phyloP scores from a whole-genome alignment of 2,329 filamentous ascomycete species.

The Aspergillus felis region DNA sequence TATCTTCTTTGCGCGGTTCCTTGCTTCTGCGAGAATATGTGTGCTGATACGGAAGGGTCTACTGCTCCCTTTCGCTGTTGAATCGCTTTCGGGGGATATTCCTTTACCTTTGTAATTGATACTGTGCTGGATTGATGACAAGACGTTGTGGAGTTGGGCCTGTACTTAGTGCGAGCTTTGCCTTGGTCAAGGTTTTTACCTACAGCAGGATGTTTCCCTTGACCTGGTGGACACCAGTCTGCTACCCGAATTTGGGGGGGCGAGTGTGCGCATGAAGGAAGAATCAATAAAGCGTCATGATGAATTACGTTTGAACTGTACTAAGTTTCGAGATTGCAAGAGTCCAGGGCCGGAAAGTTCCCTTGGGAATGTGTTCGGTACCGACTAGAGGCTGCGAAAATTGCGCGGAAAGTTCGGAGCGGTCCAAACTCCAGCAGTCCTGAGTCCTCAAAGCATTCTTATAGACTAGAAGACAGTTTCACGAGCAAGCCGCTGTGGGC shows the following conservation, averaged over 20 bases:
- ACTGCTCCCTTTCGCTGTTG: no score
- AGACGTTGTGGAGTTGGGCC: not conserved
- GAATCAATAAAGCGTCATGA: not conserved
- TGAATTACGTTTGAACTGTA: no score
- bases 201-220: constrained; percentile 13
- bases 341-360: no score
- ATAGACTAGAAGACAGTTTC: no score
- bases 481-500: no score
- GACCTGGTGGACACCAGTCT: constrained; percentile 1
- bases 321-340: not conserved
- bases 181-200: constrained; percentile 19
- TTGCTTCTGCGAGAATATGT: not conserved
- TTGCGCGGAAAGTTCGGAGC: no score
- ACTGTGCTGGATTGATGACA: not conserved
- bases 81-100: not conserved
- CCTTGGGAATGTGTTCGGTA: not conserved
- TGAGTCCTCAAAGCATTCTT: no score
- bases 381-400: not conserved
- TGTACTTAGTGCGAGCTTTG: not conserved
- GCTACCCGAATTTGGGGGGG: constrained; percentile 15
- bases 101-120: not conserved
- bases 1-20: not conserved
- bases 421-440: no score
- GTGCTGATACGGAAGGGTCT: not conserved
- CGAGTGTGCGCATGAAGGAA: no score